phyloP scores from a whole-genome alignment of 495 filamentous ascomycete species.

The Choiromyces venosus region DNA sequence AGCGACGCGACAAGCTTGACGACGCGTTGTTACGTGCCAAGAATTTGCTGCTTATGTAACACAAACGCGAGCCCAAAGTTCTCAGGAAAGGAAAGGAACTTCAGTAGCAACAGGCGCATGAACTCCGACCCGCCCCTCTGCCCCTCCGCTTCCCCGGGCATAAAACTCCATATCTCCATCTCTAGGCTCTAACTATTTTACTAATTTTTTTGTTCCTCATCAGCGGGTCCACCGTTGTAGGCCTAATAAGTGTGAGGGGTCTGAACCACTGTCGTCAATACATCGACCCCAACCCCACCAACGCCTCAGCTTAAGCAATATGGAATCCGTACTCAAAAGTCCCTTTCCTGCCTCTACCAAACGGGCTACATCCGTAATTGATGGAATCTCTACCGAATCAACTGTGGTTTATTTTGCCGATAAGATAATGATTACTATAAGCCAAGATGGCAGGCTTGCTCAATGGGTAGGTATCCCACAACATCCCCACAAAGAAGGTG shows the following conservation, averaged over 20 bases:
- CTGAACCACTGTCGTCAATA: not conserved
- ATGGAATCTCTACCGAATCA: conserved; percentile 65
- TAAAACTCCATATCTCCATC: not conserved
- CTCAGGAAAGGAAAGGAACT: not conserved
- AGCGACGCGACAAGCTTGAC: not conserved
- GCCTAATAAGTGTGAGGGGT: not conserved
- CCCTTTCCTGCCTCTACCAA: conserved; percentile 75
- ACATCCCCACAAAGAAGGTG: not conserved
- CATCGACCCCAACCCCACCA: not conserved
- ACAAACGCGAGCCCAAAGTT: not conserved
- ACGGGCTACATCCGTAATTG: conserved; percentile 58
- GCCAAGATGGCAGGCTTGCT: conserved; percentile 74
- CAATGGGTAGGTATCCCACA: conserved; percentile 68
- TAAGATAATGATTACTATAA: conserved; percentile 86
- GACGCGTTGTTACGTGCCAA: not conserved
- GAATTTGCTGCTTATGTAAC: not conserved
- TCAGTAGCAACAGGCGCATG: not conserved
- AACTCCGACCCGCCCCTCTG: not conserved
- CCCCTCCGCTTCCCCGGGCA: not conserved
- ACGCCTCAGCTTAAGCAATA: conserved; percentile 9
- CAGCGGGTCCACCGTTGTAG: not conserved
- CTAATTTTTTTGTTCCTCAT: not conserved
- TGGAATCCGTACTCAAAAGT: conserved; percentile 19
- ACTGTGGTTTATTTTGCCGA: conserved; percentile 71
- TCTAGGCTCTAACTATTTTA: not conserved